phyloP scores from a whole-genome alignment of 75 land plant genomes.

The Cupressus sempervirens region DNA sequence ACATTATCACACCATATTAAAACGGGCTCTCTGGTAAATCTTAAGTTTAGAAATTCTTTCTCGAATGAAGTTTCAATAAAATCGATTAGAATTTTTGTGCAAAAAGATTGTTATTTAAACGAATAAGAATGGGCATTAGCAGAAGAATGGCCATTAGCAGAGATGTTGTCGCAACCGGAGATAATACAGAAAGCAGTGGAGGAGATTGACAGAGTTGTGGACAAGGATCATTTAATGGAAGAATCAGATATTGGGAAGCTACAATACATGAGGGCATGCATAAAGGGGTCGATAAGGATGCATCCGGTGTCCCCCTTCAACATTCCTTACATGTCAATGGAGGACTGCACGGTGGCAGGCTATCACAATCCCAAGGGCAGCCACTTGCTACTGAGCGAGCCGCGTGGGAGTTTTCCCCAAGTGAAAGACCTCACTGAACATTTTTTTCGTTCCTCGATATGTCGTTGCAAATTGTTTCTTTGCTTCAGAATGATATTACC shows the following conservation, averaged over 20 bases:
- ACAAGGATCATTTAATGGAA: slow-evolving; percentile 28
- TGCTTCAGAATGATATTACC: too few species aligned
- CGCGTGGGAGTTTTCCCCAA: too few species aligned
- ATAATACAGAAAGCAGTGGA: slow-evolving; percentile 24
- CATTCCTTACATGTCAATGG: slow-evolving; percentile 35
- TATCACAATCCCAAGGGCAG: slow-evolving; percentile 43
- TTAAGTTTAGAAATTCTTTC: too few species aligned
- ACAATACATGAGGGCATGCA: slow-evolving; percentile 23
- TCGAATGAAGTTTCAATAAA: too few species aligned
- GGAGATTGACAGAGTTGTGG: slow-evolving; percentile 42
- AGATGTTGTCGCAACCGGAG: slow-evolving; percentile 34
- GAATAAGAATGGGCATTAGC: too few species aligned
- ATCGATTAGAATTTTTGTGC: too few species aligned
- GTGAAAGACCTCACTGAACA: too few species aligned
- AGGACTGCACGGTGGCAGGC: slow-evolving; percentile 30
- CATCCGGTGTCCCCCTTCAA: slow-evolving; percentile 39
- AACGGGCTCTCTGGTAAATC: too few species aligned
- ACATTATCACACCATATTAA: too few species aligned
- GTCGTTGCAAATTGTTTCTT: too few species aligned
- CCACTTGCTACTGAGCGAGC: slow-evolving; percentile 29
- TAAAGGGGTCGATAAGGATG: slow-evolving; percentile 34
- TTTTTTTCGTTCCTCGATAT: too few species aligned
- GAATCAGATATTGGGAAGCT: slow-evolving; percentile 39
- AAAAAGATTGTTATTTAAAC: too few species aligned
- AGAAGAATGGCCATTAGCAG: slow-evolving; percentile 43